Base-by-base conservation (phyloP, 345 rosid species). In the Rhizophora apiculata region DNA sequence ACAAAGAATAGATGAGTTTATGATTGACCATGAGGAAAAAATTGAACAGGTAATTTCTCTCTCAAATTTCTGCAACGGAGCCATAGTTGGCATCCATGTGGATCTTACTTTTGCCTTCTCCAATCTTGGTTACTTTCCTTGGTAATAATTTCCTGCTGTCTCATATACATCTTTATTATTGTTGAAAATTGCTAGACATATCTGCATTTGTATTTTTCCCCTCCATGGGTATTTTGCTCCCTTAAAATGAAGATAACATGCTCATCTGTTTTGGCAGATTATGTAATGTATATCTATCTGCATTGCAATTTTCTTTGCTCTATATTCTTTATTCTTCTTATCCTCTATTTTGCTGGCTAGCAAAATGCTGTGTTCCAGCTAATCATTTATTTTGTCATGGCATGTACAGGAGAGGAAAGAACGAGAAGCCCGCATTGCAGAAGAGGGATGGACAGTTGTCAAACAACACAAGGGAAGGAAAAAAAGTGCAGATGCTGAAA, bases 381-480 rank as follows among this genome's bases (percentile, higher is more conserved):
- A 63, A 58, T 78, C 55, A 62, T 63, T 73, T 2, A 7, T 27
- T 39, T 62, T 68, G 29, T 70, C 39, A 43, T 70, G 71, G 16
- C 59, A 60, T 48, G 55, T 71, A 63, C 85, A 95, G 98, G 96
- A 86, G 87, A 85, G 79, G 69, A 82, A 84, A 80, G 90, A 83
- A 43, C 85, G 80, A 76, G 98, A 90, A 86, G 94, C 91, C 71
- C 89, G 71, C 68, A 91, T 86, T 63, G 89, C 92, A 39, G 98
- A 90, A 76, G 99, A 92, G 59, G 99, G 98, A 37, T 95, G 98
- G 99, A 92, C 96, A 39, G 98, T 92, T 70, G 99, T 92, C 6
- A 83, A 76, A 27, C 99, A 92, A 78, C 96, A 88, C 64, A 95
- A 89, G 82, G 98, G 99, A 77, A 90, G 98, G 86, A 95, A 95